These are phyloP conservation scores for Toxoplasma gondii DNA, from an alignment of 169 alveolate species.

Conservation along the genomic window DNA sequence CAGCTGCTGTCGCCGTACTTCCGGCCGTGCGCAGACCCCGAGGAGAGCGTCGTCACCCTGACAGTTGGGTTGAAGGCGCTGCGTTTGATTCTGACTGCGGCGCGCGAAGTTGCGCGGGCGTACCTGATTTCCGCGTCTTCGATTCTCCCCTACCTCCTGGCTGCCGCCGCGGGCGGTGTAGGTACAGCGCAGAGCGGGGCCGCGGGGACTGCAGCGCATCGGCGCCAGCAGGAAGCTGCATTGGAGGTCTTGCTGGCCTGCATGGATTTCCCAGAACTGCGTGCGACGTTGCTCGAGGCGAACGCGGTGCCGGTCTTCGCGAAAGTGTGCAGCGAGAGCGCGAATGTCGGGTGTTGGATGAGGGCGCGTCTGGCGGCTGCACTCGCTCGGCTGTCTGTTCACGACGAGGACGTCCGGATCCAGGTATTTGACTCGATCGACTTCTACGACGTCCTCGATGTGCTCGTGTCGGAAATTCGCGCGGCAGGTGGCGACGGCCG, in stretches of 20 bases:
- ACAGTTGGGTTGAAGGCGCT: conserved; percentile 48
- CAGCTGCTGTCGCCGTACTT: conserved; percentile 60
- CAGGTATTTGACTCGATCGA: conserved; percentile 48
- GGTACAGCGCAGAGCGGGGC: neutral
- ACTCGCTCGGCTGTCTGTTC: conserved; percentile 49
- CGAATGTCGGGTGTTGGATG: conserved; percentile 7
- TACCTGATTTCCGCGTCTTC: conserved; percentile 24
- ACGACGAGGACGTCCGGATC: conserved; percentile 13
- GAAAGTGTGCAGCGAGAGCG: neutral
- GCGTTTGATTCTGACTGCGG: conserved; percentile 44
- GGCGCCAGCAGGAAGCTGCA: conserved; percentile 56
- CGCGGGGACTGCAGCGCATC: conserved; percentile 39
- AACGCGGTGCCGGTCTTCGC: conserved; percentile 16
- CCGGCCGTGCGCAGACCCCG: neutral
- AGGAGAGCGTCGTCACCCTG: neutral
- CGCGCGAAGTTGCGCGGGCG: conserved; percentile 26
- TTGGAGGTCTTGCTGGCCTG: conserved; percentile 33
- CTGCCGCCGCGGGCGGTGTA: conserved; percentile 57
- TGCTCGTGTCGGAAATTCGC: conserved; percentile 9
- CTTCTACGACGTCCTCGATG: conserved; percentile 27
- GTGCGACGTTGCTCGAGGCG: conserved; percentile 41
- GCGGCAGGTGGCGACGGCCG: neutral
- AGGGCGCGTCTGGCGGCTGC: conserved; percentile 48
- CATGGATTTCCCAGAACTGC: conserved; percentile 52
- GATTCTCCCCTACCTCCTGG: conserved; percentile 23